Conservation (phyloP, 108 stramenopile genomes). For the Skeletonema marinoi region DNA sequence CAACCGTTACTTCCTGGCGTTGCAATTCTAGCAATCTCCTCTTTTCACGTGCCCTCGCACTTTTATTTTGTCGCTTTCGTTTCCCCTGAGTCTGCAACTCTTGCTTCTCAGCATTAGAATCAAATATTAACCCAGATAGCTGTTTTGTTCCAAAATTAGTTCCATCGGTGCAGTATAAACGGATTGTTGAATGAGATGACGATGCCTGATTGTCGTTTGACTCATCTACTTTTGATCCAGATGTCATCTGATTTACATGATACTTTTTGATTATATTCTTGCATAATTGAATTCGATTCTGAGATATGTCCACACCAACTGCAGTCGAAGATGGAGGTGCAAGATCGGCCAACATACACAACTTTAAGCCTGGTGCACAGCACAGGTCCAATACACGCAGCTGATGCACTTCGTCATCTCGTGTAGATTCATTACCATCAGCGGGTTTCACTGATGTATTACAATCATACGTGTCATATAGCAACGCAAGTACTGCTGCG, state of each 20-base stretch:
- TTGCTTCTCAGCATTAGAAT: conserved; percentile 61
- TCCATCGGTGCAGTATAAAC: conserved; percentile 71
- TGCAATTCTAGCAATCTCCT: conserved; percentile 56
- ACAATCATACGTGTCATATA: conserved; percentile 47
- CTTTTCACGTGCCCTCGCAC: conserved; percentile 74
- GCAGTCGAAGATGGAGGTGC: conserved; percentile 35
- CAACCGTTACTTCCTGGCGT: background rate
- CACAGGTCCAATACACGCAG: conserved; percentile 88
- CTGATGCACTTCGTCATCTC: conserved; percentile 2
- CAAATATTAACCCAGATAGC: conserved; percentile 62
- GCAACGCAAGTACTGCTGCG: conserved; percentile 79
- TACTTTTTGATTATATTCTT: conserved; percentile 82
- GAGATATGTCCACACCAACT: conserved; percentile 82
- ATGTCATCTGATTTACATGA: conserved; percentile 56
- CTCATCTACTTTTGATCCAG: conserved; percentile 10
- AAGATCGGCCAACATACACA: conserved; percentile 80
- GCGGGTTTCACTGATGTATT: background rate
- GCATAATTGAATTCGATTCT: conserved; percentile 63
- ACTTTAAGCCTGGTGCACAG: conserved; percentile 88
- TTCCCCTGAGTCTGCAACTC: conserved; percentile 49
- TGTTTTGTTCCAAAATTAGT: conserved; percentile 63
- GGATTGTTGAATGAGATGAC: conserved; percentile 36
- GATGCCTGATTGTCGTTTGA: background rate
- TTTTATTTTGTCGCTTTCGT: conserved; percentile 88
- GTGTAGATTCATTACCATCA: background rate